Evolutionary conservation across 257 asterid species (phyloP), one percentile per base, ranked within the genome.

Genomic region (Pogostemon cablin): DNA sequence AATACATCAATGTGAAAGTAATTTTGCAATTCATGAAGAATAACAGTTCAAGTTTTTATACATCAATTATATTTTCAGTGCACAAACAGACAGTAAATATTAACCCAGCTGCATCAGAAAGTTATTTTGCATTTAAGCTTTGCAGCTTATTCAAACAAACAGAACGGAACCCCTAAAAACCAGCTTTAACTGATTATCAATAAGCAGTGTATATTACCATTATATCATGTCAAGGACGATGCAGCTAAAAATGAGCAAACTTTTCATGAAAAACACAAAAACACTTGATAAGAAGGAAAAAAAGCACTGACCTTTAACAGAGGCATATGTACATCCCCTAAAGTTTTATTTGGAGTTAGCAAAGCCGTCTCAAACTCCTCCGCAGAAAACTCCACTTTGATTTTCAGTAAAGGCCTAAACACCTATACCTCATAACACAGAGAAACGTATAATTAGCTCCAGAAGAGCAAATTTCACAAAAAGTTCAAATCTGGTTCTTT

Each of bases 321-420:
- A 9, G 99, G 99, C 82, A 95, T 95, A 75, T 95, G 99, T 81
- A 95, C 84, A 71, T 89, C 96, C 56, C 83, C 96, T 77, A 95
- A 87, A 17, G 96, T 89, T 62, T 79, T 82, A 73, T 95, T 95
- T 0, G 99, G 99, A 9, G 78, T 74, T 46, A 95, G 80, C 85
- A 95, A 78, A 11, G 99, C 97, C 15, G 99, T 95, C 85, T 95
- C 99, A 63, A 95, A 81, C 84, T 95, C 99, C 85, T 95, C 99
- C 1, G 86, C 96, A 0, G 99, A 86, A 68, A 89, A 88, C 77
- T 95, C 99, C 63, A 79, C 96, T 76, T 91, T 91, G 67, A 95
- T 81, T 74, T 95, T 95, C 92, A 95, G 77, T 57, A 95, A 79
- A 60, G 73, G 90, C 91, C 99, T 89, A 78, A 95, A 95, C 47